Conservation (phyloP, 257 asterid species). For the Ilex asprella region DNA sequence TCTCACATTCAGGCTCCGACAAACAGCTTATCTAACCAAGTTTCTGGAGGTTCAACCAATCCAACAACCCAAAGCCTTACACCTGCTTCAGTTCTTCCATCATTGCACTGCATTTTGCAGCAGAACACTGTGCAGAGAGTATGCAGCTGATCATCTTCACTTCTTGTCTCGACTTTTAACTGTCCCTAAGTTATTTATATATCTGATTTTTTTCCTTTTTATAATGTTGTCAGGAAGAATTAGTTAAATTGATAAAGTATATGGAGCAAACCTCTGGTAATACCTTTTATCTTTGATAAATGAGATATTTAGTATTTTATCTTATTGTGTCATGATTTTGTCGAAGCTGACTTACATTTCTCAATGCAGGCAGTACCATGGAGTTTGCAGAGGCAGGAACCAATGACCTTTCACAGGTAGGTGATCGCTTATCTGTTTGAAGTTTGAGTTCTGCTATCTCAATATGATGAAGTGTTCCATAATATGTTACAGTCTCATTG, state of each 20-base stretch:
- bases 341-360: conserved; percentile 5
- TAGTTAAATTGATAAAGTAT: conserved; percentile 63
- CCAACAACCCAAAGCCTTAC: conserved; percentile 36
- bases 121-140: conserved; percentile 82
- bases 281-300: conserved; percentile 6
- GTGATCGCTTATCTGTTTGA: not conserved
- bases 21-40: conserved; percentile 32
- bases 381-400: conserved; percentile 53
- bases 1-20: conserved; percentile 42
- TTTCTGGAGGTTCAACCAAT: conserved; percentile 38
- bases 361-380: conserved; percentile 41
- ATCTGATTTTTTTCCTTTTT: conserved; percentile 4
- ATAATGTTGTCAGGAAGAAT: conserved; percentile 55
- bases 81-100: conserved; percentile 64
- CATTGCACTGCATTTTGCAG: conserved; percentile 68
- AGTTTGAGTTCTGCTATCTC: not conserved
- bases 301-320: conserved; percentile 3
- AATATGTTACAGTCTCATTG: too few species aligned
- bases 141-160: conserved; percentile 19
- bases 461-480: too few species aligned
- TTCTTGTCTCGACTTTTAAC: conserved; percentile 6
- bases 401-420: conserved; percentile 62
- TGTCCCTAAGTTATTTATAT: conserved; percentile 26
- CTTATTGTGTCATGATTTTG: conserved; percentile 1
- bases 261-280: conserved; percentile 83